phyloP scores from a whole-genome alignment of 768 basidiomycete species.

The Lentinula edodes region DNA sequence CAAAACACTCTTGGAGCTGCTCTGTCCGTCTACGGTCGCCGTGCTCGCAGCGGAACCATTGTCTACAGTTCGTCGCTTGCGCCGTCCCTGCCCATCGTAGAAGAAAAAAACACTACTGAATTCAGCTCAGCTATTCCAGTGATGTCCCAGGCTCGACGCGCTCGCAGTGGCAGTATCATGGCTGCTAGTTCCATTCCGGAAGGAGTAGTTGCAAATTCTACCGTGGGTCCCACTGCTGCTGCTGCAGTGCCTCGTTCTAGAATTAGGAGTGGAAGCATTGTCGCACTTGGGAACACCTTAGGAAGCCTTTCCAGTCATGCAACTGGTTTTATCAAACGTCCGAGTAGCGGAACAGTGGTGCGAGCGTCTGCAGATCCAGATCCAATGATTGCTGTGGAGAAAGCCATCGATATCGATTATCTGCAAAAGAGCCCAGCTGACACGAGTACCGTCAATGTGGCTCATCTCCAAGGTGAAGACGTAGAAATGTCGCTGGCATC shows the following conservation, averaged over 20 bases:
- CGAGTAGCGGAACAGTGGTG: slow-evolving; percentile 2
- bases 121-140: background rate
- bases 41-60: background rate
- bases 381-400: background rate
- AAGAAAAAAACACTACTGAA: background rate
- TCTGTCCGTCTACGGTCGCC: background rate
- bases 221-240: background rate
- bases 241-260: background rate
- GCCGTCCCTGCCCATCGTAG: slow-evolving; percentile 1
- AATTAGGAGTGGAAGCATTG: slow-evolving; percentile 5
- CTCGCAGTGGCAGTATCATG: slow-evolving; percentile 3
- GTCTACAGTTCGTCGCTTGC: background rate
- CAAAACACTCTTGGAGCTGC: background rate
- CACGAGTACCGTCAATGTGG: background rate
- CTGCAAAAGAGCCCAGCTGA: background rate
- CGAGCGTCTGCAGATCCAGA: background rate
- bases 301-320: background rate
- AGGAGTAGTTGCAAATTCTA: background rate
- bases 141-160: background rate
- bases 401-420: background rate
- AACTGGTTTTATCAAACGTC: background rate
- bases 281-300: slow-evolving; percentile 1
- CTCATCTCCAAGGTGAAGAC: background rate
- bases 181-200: background rate
- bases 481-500: background rate